These are phyloP conservation scores for Tylopilus subfusipes DNA, from an alignment of 768 basidiomycete species.

Conservation along the genomic window DNA sequence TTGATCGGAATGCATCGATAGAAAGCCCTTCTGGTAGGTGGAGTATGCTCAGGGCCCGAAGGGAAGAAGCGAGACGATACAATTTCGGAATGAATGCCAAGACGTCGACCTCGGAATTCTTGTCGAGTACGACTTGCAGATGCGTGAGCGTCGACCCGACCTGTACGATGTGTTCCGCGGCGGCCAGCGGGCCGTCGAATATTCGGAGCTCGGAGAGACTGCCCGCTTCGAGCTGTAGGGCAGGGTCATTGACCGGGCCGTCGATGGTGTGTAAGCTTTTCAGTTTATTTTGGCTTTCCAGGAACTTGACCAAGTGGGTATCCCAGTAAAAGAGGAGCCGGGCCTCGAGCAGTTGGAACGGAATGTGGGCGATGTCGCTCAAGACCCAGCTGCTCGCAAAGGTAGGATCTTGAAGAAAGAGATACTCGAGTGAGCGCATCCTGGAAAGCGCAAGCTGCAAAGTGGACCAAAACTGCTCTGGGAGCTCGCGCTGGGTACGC, in stretches of 20 bases:
- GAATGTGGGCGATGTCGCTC: slow-evolving; percentile 34
- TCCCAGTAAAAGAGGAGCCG: slow-evolving; percentile 52
- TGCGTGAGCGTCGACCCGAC: slow-evolving; percentile 39
- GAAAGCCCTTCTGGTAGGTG: slow-evolving; percentile 34
- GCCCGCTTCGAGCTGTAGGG: slow-evolving; percentile 26
- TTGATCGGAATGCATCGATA: slow-evolving; percentile 29
- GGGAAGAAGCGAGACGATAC: slow-evolving; percentile 23
- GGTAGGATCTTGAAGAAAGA: slow-evolving; percentile 41
- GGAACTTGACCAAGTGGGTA: slow-evolving; percentile 42
- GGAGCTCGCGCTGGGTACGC: slow-evolving; percentile 21
- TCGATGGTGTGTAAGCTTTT: slow-evolving; percentile 34
- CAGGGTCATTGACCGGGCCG: slow-evolving; percentile 23
- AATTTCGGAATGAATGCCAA: slow-evolving; percentile 34
- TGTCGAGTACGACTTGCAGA: slow-evolving; percentile 43
- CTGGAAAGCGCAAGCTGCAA: slow-evolving; percentile 41
- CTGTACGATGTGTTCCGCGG: slow-evolving; percentile 39
- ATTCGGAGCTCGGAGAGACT: slow-evolving; percentile 40
- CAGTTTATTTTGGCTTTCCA: slow-evolving; percentile 45
- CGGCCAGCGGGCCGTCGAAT: slow-evolving; percentile 45
- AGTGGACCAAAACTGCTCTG: slow-evolving; percentile 41
- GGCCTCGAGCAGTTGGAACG: slow-evolving; percentile 49
- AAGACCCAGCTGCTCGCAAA: slow-evolving; percentile 45
- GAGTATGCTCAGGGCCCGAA: slow-evolving; percentile 37
- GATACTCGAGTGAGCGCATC: slow-evolving; percentile 43
- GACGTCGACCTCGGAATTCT: slow-evolving; percentile 31